Percentiles rank a stretch among this genome's conserved stretches.
Conservation (phyloP, 2,329 filamentous ascomycete genomes). For the Magnaporthiopsis poae region DNA sequence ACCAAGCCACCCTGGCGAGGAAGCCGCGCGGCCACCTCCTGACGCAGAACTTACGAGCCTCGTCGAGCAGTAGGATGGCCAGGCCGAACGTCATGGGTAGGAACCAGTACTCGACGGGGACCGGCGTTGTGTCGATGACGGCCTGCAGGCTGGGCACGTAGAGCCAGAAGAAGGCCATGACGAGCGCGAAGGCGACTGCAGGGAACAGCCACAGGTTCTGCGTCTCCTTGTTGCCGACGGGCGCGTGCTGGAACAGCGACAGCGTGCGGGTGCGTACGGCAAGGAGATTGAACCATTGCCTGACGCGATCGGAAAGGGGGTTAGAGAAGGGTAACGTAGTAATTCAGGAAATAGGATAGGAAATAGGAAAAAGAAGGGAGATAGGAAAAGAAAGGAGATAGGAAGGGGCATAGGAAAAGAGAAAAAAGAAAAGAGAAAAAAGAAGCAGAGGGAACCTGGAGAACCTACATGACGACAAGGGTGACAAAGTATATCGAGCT, state of each 20-base stretch:
- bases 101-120: constrained; percentile 69
- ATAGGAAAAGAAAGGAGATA: background rate
- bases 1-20: constrained; percentile 56
- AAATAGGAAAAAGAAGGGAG: background rate
- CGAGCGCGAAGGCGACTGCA: constrained; percentile 57
- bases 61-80: constrained; percentile 54
- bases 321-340: background rate
- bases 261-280: constrained; percentile 56
- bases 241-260: constrained; percentile 63
- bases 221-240: constrained; percentile 53
- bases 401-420: background rate
- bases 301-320: constrained; percentile 8
- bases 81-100: constrained; percentile 63
- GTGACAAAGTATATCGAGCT: constrained; percentile 73
- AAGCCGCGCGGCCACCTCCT: constrained; percentile 48
- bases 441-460: too few relatives aligned
- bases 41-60: constrained; percentile 53
- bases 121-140: constrained; percentile 48
- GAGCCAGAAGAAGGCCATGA: constrained; percentile 59
- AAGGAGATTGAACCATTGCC: constrained; percentile 68
- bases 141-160: constrained; percentile 58
- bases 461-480: constrained; percentile 60
- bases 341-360: background rate
- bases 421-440: background rate
- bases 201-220: constrained; percentile 62